Evolutionary conservation across 2,329 filamentous ascomycete genomes (phyloP), one percentile per base, ranked within the genome.

Genomic region (Fusarium odoratissimum): DNA sequence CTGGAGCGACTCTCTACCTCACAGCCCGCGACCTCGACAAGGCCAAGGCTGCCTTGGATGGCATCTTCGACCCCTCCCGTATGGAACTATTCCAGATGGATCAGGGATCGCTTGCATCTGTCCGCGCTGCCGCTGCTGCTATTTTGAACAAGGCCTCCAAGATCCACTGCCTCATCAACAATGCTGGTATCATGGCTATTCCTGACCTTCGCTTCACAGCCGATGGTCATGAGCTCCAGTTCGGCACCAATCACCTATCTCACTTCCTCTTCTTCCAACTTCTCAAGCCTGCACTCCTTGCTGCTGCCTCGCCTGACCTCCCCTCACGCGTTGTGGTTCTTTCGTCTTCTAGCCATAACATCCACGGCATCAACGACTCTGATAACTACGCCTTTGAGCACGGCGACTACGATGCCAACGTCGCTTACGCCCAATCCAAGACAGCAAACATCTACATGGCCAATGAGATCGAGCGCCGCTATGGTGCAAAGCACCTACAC

Each of bases 271-370:
- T 79, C 8, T 79, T 79, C 33, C 59, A 75, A 79, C 84, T 78
- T 0, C 79, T 90, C 21, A 84, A 85, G 49, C 78, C 82, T 0
- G 74, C 81, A 0, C 75, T 89, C 2, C 78, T 88, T 5, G 71
- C 80, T 0, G 80, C 80, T 21, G 72, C 81, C 3, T 83, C 82
- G 0, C 75, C 82, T 0, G 68, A 73, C 0, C 85, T 85, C 30
- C 73, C 81, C 17, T 86, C 84, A 2, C 82, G 87, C 5, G 84
- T 89, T 8, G 81, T 90, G 40, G 76, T 79, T 8, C 75, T 88
- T 1, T 82, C 85, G 1, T 85, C 84, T 2, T 71, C 80, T 0
- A 83, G 76, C 8, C 87, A 89, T 38, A 60, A 64, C 10, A 28
- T 56, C 3, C 13, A 40, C 5, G 49, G 66, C 1, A 60, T 60